phyloP scores from a whole-genome alignment of 768 basidiomycete species.

The Boletus rubroflammeus region DNA sequence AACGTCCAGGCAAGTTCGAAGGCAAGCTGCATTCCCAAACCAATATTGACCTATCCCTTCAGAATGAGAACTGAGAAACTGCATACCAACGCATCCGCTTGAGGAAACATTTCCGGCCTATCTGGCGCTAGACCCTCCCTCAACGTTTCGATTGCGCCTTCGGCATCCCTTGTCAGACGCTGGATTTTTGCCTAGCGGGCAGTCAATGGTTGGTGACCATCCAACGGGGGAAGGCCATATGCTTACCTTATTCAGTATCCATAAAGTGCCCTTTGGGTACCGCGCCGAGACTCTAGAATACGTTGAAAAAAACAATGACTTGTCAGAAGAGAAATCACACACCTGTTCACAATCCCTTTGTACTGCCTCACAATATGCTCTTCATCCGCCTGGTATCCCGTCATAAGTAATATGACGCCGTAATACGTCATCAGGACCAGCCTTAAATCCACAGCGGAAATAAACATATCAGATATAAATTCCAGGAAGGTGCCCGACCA shows the following conservation, averaged over 20 bases:
- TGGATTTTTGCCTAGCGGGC: conserved; percentile 60
- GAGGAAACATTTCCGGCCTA: conserved; percentile 53
- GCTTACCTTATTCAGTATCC: conserved; percentile 67
- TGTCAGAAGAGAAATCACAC: conserved; percentile 13
- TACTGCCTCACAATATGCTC: conserved; percentile 60
- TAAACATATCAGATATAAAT: background rate
- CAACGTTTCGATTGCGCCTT: conserved; percentile 62
- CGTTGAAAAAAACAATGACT: background rate
- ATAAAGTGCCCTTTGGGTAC: conserved; percentile 66
- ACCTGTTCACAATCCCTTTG: conserved; percentile 61
- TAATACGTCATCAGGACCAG: conserved; percentile 81
- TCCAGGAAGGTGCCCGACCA: background rate
- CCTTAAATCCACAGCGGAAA: conserved; percentile 32
- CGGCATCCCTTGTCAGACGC: conserved; percentile 65
- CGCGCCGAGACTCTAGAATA: conserved; percentile 44
- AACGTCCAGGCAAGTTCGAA: conserved; percentile 81
- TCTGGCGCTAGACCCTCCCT: conserved; percentile 53
- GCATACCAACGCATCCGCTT: conserved; percentile 67
- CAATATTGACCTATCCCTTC: background rate
- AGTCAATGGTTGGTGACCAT: background rate
- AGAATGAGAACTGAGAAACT: background rate
- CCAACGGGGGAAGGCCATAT: background rate
- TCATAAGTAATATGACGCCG: conserved; percentile 63
- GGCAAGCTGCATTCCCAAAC: conserved; percentile 44
- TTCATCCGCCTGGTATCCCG: conserved; percentile 77